These are phyloP conservation scores for Tricholoma sp. DNA, from an alignment of 768 basidiomycete species.

Conservation along the genomic window DNA sequence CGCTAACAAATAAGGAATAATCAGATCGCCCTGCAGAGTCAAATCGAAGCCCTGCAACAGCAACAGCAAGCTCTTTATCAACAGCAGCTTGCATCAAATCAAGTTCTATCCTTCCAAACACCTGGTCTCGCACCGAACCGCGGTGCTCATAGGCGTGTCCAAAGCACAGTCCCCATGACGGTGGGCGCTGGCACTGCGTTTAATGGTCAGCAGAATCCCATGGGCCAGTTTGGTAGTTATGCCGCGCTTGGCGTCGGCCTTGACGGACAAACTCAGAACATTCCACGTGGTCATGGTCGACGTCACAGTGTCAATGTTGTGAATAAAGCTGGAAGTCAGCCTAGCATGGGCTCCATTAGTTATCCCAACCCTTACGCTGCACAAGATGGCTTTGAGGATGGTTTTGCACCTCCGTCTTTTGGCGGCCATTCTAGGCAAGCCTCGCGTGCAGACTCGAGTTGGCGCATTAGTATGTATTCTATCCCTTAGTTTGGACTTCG, in stretches of 20 bases:
- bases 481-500: neutral
- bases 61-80: constrained; percentile 90
- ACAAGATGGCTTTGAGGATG: constrained; percentile 76
- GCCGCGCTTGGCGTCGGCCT: constrained; percentile 49
- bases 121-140: constrained; percentile 67
- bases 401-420: constrained; percentile 58
- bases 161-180: constrained; percentile 71
- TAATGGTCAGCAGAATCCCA: constrained; percentile 45
- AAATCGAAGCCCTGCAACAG: constrained; percentile 86
- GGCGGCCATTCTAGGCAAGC: constrained; percentile 71
- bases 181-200: constrained; percentile 42
- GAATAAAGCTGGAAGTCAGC: constrained; percentile 60
- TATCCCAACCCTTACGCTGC: constrained; percentile 40
- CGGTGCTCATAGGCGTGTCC: constrained; percentile 71
- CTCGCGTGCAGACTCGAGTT: constrained; percentile 76
- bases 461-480: constrained; percentile 75
- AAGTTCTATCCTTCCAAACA: constrained; percentile 75
- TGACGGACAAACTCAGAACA: constrained; percentile 58
- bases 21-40: constrained; percentile 83
- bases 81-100: constrained; percentile 84
- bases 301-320: constrained; percentile 91
- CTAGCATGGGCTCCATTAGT: constrained; percentile 41
- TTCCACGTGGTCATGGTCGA: constrained; percentile 82
- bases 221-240: constrained; percentile 64
- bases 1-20: neutral